Conservation (phyloP, 2,329 filamentous ascomycete genomes). For the Aspergillus pseudoviridinutans region DNA sequence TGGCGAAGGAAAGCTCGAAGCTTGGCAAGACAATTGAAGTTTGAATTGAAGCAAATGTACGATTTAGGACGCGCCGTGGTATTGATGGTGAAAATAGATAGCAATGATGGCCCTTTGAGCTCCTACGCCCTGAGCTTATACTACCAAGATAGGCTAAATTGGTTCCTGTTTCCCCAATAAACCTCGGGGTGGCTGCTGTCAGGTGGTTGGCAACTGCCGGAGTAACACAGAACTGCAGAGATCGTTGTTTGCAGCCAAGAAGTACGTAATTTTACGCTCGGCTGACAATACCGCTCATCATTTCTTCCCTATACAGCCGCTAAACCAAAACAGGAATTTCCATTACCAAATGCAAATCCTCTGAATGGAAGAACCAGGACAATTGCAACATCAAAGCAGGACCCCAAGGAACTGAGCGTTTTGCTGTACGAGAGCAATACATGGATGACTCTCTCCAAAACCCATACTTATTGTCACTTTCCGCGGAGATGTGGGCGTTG, state of each 20-base stretch:
- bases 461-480: not conserved
- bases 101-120: not conserved
- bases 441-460: not conserved
- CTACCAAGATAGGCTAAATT: not conserved
- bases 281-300: slow-evolving; percentile 1
- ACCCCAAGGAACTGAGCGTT: not conserved
- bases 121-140: not conserved
- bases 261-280: not conserved
- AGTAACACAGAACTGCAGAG: not conserved
- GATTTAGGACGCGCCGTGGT: not conserved
- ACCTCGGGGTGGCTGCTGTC: not conserved
- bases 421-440: not conserved
- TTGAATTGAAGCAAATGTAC: slow-evolving; percentile 9
- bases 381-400: not conserved
- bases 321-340: slow-evolving; percentile 28
- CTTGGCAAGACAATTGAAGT: slow-evolving; percentile 47
- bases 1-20: slow-evolving; percentile 52
- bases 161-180: too few species aligned
- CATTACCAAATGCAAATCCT: slow-evolving; percentile 34
- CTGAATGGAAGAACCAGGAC: slow-evolving; percentile 27
- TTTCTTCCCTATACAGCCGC: slow-evolving; percentile 7
- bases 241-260: not conserved
- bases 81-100: not conserved
- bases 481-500: slow-evolving; percentile 6
- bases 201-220: not conserved